Evolutionary conservation across 768 basidiomycete species (phyloP), one percentile per base, ranked within the genome.

Genomic region (Myochromella boudieri): DNA sequence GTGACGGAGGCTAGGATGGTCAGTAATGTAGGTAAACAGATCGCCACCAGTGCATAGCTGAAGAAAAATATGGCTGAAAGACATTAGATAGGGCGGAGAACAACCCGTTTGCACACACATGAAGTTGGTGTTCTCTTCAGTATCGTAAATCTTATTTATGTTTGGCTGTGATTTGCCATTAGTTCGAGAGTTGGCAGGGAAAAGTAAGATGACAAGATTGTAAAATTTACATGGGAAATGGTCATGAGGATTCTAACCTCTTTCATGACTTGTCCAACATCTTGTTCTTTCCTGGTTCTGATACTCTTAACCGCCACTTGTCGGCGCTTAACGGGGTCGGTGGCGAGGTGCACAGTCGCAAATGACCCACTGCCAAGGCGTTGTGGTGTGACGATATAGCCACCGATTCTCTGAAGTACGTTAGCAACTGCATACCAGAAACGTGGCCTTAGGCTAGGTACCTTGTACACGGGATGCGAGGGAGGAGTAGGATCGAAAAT

Each of bases 261-360:
- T 56, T 87, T 91, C 81, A 84, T 82, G 17, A 86, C 77, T 55
- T 81, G 76, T 3, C 65, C 70, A 20, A 80, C 62, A 36, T 87
- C 84, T 38, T 74, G 74, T 17, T 77, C 78, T 42, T 76, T 77
- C 61, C 80, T 81, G 1, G 71, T 76, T 54, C 78, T 80, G 58
- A 92, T 86, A 48, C 82, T 89, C 63, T 92, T 92, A 63, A 89
- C 91, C 17, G 90, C 90, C 21, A 89, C 86, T 65, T 92, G 90
- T 34, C 81, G 75, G 53, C 81, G 76, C 37, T 72, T 78, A 7
- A 65, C 61, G 8, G 73, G 77, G 57, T 89, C 86, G 48, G 88
- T 71, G 14, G 88, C 87, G 18, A 92, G 75, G 57, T 90, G 84
- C 1, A 92, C 90, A 1, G 83, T 85, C 0, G 89, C 90, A 63